Evolutionary conservation across 208 protist species (phyloP).

Genomic region (Trichomonas gallinae): DNA sequence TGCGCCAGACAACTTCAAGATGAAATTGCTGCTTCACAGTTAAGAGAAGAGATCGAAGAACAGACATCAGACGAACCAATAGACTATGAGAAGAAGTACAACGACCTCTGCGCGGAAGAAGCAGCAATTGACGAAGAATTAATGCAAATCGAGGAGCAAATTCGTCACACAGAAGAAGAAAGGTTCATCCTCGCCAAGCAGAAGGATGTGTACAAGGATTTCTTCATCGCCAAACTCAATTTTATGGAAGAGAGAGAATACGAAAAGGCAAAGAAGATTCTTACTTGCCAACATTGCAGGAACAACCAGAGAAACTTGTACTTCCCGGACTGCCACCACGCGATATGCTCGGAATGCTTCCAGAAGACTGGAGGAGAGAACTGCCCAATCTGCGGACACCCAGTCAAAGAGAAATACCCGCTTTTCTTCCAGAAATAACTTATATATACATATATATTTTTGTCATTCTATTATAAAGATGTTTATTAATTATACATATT

Average conservation of each 20-base stretch:
- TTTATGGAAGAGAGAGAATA: background rate
- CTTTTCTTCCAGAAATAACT: background rate
- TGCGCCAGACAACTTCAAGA: background rate
- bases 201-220: background rate
- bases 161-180: background rate
- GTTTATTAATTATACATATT: no score
- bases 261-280: background rate
- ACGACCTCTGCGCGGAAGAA: background rate
- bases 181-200: background rate
- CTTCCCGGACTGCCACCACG: background rate
- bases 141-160: background rate
- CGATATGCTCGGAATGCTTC: background rate
- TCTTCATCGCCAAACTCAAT: background rate
- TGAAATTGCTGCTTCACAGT: background rate
- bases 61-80: no score
- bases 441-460: background rate
- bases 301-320: background rate
- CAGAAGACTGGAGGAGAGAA: background rate
- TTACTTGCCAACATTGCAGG: background rate
- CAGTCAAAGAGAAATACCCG: background rate
- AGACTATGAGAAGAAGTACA: background rate
- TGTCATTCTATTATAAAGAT: no score
- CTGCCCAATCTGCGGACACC: background rate
- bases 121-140: background rate
- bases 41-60: background rate